Conservation (phyloP, 805 yeast species). For the Metschnikowia peoriensis region DNA sequence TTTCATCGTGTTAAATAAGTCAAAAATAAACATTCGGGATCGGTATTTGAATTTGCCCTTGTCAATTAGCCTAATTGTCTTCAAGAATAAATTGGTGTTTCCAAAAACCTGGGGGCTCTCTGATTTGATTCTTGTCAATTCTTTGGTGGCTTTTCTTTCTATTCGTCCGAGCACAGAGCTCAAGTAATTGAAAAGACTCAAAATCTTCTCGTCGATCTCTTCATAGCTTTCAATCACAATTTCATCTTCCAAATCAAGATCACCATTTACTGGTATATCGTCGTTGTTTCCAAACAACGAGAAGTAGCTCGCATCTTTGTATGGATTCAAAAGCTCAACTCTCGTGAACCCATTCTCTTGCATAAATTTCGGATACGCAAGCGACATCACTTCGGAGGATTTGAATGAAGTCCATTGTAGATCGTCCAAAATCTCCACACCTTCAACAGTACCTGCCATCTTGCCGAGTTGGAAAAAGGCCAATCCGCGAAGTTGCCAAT, state of each 20-base stretch:
- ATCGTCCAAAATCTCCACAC: slow-evolving; percentile 82
- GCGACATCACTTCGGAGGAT: background rate
- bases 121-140: slow-evolving; percentile 52
- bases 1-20: slow-evolving; percentile 48
- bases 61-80: slow-evolving; percentile 52
- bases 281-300: slow-evolving; percentile 13
- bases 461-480: slow-evolving; percentile 78
- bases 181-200: slow-evolving; percentile 48
- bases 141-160: slow-evolving; percentile 57
- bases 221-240: slow-evolving; percentile 14
- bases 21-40: slow-evolving; percentile 63
- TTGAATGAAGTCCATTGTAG: slow-evolving; percentile 54
- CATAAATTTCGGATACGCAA: slow-evolving; percentile 18
- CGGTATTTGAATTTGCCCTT: slow-evolving; percentile 60
- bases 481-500: slow-evolving; percentile 66
- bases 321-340: slow-evolving; percentile 15
- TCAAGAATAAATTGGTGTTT: slow-evolving; percentile 51
- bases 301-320: slow-evolving; percentile 15
- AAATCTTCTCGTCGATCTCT: slow-evolving; percentile 23
- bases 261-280: slow-evolving; percentile 6
- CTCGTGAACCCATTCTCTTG: slow-evolving; percentile 15
- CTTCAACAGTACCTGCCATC: slow-evolving; percentile 69
- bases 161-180: slow-evolving; percentile 38
- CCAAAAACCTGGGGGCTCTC: slow-evolving; percentile 53
- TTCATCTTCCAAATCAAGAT: slow-evolving; percentile 18